These are phyloP conservation scores for Talaromyces verruculosus DNA, from an alignment of 2,329 filamentous ascomycete species.

Conservation along the genomic window DNA sequence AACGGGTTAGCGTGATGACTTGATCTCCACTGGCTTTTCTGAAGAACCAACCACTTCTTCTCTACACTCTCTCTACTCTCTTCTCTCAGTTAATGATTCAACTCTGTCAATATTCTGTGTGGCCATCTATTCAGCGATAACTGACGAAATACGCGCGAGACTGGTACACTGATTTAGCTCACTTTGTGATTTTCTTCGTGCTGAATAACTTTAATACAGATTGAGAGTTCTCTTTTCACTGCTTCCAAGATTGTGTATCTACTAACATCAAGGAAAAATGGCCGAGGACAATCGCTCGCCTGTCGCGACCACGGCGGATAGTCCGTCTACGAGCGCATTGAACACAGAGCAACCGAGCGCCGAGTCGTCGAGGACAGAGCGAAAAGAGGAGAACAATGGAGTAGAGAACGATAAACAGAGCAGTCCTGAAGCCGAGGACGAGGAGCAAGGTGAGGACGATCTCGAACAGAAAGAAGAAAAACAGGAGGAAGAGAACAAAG, in stretches of 20 bases:
- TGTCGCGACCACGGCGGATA: not conserved
- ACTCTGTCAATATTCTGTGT: not conserved
- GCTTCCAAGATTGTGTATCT: not conserved
- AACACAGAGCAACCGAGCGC: not conserved
- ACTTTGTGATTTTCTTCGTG: not conserved
- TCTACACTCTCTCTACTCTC: not conserved
- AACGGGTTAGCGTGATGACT: not conserved
- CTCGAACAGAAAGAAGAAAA: not conserved
- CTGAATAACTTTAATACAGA: constrained; percentile 15
- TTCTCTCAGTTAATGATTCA: not conserved
- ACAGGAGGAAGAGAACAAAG: constrained; percentile 9
- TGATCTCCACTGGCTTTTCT: not conserved
- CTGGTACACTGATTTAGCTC: not conserved
- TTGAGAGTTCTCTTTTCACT: constrained; percentile 9
- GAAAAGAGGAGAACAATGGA: not conserved
- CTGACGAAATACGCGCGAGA: not conserved
- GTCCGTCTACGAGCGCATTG: not conserved
- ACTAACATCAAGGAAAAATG: constrained; percentile 11
- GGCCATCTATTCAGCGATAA: not conserved
- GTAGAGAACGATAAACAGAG: not conserved
- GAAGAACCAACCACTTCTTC: not conserved
- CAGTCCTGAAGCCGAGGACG: not conserved
- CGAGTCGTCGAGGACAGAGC: constrained; percentile 2
- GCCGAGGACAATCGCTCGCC: not conserved
- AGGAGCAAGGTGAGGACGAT: constrained; percentile 1